phyloP scores from a whole-genome alignment of 345 rosid genomes.

The Eucalyptus albens region DNA sequence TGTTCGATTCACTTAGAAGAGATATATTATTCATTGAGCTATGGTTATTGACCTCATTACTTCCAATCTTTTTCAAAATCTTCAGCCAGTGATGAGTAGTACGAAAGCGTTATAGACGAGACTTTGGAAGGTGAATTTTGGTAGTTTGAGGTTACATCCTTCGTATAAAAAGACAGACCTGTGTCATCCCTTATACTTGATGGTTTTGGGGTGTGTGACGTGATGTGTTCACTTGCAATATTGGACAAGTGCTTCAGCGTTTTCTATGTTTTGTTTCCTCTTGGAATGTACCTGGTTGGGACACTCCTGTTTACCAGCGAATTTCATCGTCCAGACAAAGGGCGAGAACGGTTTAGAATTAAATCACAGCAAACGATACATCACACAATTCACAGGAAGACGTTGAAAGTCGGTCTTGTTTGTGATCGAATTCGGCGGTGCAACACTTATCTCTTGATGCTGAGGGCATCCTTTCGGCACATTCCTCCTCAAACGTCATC shows the following conservation, averaged over 20 bases:
- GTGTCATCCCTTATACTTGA: not conserved
- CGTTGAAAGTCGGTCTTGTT: not conserved
- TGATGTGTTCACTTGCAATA: not conserved
- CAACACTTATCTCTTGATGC: not conserved
- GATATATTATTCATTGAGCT: rapidly evolving
- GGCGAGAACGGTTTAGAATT: not conserved
- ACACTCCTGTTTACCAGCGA: not conserved
- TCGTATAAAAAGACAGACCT: rapidly evolving
- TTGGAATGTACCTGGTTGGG: not conserved
- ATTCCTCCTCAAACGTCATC: not conserved
- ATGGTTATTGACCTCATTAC: not conserved
- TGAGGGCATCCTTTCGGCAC: not conserved
- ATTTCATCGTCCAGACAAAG: not conserved
- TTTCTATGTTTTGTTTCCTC: not conserved
- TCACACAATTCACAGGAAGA: not conserved
- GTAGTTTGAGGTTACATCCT: not conserved
- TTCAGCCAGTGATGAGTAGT: not conserved
- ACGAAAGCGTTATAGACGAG: rapidly evolving
- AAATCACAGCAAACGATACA: not conserved
- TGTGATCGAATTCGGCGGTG: not conserved
- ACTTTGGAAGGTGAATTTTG: not conserved
- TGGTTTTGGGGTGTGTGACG: not conserved
- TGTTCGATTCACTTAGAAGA: no score
- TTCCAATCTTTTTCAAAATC: not conserved
- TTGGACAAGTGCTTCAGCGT: not conserved